A percentile compares a stretch with the other conserved stretches of the same genome.
Conservation (phyloP, 1,284 basidiomycete species). For the Ceratobasidium sp. region DNA sequence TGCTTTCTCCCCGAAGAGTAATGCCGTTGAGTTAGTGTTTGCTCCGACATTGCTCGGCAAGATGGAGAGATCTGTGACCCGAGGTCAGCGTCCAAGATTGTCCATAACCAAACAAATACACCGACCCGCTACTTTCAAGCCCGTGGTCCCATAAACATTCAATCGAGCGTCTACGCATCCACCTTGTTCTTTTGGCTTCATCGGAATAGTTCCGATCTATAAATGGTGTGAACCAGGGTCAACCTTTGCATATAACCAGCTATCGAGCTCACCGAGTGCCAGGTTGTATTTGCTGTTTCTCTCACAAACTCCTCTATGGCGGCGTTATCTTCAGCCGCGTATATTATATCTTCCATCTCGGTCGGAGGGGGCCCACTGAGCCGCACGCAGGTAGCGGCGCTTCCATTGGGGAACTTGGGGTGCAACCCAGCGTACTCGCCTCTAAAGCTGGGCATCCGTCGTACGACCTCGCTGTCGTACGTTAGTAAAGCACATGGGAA, state of each 20-base stretch:
- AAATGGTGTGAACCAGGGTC: neutral
- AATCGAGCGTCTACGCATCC: constrained; percentile 68
- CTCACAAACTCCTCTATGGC: constrained; percentile 57
- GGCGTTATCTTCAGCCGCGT: constrained; percentile 63
- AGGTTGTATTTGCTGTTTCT: constrained; percentile 48
- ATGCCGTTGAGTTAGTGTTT: constrained; percentile 26
- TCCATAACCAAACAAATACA: neutral
- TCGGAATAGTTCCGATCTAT: constrained; percentile 69
- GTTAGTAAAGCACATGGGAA: neutral
- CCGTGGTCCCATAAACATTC: constrained; percentile 66
- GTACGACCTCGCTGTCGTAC: constrained; percentile 57
- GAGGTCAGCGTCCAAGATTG: neutral
- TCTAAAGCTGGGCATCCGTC: constrained; percentile 63
- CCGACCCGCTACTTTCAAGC: constrained; percentile 64
- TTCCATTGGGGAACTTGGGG: constrained; percentile 60
- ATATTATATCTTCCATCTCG: constrained; percentile 59
- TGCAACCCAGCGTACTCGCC: constrained; percentile 60
- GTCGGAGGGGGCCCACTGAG: constrained; percentile 54
- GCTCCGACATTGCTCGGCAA: constrained; percentile 34
- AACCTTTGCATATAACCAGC: neutral
- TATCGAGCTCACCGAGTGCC: constrained; percentile 46
- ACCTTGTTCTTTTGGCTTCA: constrained; percentile 63
- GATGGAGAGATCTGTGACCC: constrained; percentile 29
- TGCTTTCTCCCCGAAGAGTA: constrained; percentile 28
- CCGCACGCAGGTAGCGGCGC: constrained; percentile 55